Base-by-base conservation (phyloP, 768 basidiomycete genomes). In the Auricularia cornea region DNA sequence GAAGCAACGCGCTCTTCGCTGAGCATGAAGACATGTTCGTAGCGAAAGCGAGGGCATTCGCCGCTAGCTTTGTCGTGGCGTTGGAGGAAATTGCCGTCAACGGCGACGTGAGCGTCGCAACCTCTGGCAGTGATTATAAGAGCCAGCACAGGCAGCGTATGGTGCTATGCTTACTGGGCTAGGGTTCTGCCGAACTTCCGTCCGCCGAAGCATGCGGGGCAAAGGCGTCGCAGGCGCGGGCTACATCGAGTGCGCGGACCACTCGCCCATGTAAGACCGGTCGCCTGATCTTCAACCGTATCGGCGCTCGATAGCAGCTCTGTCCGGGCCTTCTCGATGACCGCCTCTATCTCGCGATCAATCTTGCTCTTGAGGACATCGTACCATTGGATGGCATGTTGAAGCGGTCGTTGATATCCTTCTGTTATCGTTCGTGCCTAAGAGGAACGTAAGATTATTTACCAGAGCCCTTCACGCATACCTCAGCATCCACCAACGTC, bases 11-110 rank as follows among this genome's bases (percentile, higher is more conserved):
- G 65, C 0, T 40, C 63, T 30, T 78, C 77, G 0, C 72, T 64
- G 20, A 80, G 31, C 31, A 80, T 69, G 40, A 73, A 75, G 0
- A 62, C 59, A 0, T 75, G 73, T 1, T 75, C n/a, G n/a, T n/a
- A n/a, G n/a, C n/a, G 64, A 31, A 77, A 74, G 6, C 51, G 26
- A 76, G 74, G 72, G 31, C 74, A 69, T 52, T 78, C 70, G 3
- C 75, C 76, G 0, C 70, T 72, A 4, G 64, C 57, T 1, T 57
- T 23, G 2, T 69, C 59, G 60, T 81, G 78, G 0, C 71, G 66
- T 62, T 80, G 75, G 59, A 76, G 73, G 64, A 79, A 79, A 41
- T 77, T 78, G 0, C 76, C 76, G 69, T 79, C 77, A 0, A 70
- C 68, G 0, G 71, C 70, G 1, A 80, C 65, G 41, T 78, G 76